Percentiles rank a stretch among this genome's conserved stretches.
Evolutionary conservation across 202 grass and related monocot genomes (phyloP).

Genomic region (Tripidium arundinaceum): DNA sequence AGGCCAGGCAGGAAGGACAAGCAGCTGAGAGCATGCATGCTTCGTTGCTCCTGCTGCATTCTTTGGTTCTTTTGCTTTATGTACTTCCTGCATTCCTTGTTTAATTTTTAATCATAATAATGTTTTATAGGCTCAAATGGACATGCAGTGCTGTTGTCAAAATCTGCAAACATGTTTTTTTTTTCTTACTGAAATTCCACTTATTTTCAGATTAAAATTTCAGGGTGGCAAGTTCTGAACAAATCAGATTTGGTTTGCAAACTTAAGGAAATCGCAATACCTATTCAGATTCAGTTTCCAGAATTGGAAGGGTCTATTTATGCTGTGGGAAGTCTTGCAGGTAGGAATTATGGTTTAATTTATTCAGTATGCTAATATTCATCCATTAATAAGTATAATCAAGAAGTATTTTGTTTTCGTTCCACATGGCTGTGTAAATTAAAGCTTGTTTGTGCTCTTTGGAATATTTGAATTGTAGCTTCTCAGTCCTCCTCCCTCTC

Average conservation of each 20-base stretch:
- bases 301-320: neutral
- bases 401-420: neutral
- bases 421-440: neutral
- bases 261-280: neutral
- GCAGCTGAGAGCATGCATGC: neutral
- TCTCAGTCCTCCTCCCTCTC: no score
- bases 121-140: neutral
- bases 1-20: neutral
- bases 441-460: neutral
- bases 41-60: neutral
- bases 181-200: neutral
- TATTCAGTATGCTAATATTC: neutral
- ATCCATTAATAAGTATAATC: neutral
- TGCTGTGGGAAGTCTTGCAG: neutral
- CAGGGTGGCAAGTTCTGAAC: neutral
- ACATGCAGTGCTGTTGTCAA: neutral
- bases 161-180: neutral
- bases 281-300: neutral
- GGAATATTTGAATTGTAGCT: neutral
- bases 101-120: neutral
- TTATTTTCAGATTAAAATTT: neutral
- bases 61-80: neutral
- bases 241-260: neutral
- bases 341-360: neutral
- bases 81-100: neutral